phyloP scores from a whole-genome alignment of 2,329 filamentous ascomycete genomes.

The Pezicula carpinea region DNA sequence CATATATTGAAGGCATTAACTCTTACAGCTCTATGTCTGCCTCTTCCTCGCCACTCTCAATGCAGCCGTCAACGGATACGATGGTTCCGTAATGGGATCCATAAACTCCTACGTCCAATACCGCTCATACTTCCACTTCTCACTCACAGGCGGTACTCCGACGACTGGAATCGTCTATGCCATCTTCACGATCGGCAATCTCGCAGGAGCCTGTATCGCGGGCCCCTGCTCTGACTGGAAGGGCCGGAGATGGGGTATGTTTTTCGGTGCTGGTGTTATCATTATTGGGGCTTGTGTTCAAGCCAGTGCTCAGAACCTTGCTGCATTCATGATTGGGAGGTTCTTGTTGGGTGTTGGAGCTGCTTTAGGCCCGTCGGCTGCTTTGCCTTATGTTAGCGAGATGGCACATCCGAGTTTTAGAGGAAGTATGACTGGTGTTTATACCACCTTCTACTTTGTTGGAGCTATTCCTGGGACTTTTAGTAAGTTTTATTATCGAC shows the following conservation, averaged over 20 bases:
- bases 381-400: conserved; percentile 39
- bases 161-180: conserved; percentile 43
- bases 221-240: conserved; percentile 39
- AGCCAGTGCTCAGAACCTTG: conserved; percentile 22
- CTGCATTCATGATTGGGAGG: conserved; percentile 42
- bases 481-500: neutral
- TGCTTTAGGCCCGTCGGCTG: conserved; percentile 36
- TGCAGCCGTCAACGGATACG: conserved; percentile 42
- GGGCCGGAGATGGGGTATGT: conserved; percentile 40
- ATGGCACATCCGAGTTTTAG: conserved; percentile 37
- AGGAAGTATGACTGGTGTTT: conserved; percentile 29
- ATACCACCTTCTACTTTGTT: conserved; percentile 13
- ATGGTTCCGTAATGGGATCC: conserved; percentile 41
- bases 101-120: conserved; percentile 42
- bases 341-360: conserved; percentile 54
- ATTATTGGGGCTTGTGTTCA: conserved; percentile 39
- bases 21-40: conserved; percentile 33
- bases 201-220: conserved; percentile 37
- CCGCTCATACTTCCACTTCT: conserved; percentile 37
- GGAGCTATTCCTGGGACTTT: conserved; percentile 12
- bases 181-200: conserved; percentile 43
- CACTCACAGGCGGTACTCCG: conserved; percentile 33
- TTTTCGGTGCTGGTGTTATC: conserved; percentile 34
- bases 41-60: conserved; percentile 38
- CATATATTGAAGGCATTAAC: neutral